Base-by-base conservation (phyloP, 768 basidiomycete species). In the Lyophyllum semitale region DNA sequence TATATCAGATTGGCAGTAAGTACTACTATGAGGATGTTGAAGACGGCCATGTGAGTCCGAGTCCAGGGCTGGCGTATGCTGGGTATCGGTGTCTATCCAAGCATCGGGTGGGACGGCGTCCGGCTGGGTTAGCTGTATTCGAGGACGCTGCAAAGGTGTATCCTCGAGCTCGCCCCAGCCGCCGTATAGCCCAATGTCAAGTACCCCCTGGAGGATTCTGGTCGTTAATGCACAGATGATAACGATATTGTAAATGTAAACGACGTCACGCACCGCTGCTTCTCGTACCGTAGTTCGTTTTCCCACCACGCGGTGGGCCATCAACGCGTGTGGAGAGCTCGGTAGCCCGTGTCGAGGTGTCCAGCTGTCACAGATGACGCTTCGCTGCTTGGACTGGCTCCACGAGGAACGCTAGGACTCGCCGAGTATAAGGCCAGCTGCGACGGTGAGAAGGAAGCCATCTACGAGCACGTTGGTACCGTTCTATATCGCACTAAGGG, bases 391-490 rank as follows among this genome's bases (percentile, higher is more conserved):
- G 0, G 84, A 78, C 56, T 85, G 77, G 54, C 78, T 89, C 20
- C 88, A 77, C 0, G 89, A 87, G 1, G 83, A 79, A 0, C 92
- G 87, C 80, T 82, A 94, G 22, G 85, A 75, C 68, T 95, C 92
- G 2, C 86, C 87, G 11, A 93, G 55, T 53, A 95, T 93, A 5
- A 94, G 75, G 0, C 70, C 70, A 1, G 87, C 85, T 0, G 92
- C 91, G 2, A 94, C 92, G 18, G 74, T 65, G 65, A 94, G 93
- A 2, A 94, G 79, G 60, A 94, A 94, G 0, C 89, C 89, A 69
- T 94, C 92, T 0, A 92, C 92, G 4, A 94, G 76, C 5, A 85
- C 77, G 60, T 93, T 94, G 15, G 92, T 93, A 18, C 92, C 92
- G 61, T 88, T 92, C 55, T 93, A 89, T 55, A 94, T 89, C 0